Evolutionary conservation across 345 rosid species (phyloP).

Genomic region (Eucalyptus caleyi): DNA sequence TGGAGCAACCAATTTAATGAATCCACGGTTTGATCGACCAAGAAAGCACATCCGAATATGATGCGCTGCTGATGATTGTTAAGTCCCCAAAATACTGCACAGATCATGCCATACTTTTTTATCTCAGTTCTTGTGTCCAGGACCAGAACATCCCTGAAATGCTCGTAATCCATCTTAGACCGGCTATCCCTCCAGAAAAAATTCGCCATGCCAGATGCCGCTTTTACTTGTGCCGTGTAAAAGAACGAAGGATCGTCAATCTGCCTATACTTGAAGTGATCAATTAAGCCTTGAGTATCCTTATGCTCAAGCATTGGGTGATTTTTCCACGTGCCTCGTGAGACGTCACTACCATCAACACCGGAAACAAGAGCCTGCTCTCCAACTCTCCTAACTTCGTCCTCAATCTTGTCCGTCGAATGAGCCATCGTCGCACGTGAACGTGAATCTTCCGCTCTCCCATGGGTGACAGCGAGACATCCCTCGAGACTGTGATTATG

Average conservation of each 20-base stretch:
- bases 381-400: not conserved
- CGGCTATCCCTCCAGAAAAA: not conserved
- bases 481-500: not conserved
- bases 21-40: not conserved
- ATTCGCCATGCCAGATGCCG: not conserved
- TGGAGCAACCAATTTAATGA: not conserved
- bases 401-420: not conserved
- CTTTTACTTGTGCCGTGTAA: not conserved
- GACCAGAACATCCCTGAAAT: not conserved
- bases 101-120: not conserved
- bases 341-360: fast-evolving
- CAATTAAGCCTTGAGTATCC: not conserved
- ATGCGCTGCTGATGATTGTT: not conserved
- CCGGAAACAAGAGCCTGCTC: not conserved
- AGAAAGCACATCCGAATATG: not conserved
- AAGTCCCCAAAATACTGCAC: no score
- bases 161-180: not conserved
- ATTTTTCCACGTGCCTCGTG: fast-evolving
- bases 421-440: not conserved
- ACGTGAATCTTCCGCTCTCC: not conserved
- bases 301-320: not conserved
- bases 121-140: not conserved
- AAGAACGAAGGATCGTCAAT: not conserved
- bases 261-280: not conserved
- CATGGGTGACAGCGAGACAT: not conserved